Evolutionary conservation across 441 rosid species (phyloP).

Genomic region (Daphne laureola): DNA sequence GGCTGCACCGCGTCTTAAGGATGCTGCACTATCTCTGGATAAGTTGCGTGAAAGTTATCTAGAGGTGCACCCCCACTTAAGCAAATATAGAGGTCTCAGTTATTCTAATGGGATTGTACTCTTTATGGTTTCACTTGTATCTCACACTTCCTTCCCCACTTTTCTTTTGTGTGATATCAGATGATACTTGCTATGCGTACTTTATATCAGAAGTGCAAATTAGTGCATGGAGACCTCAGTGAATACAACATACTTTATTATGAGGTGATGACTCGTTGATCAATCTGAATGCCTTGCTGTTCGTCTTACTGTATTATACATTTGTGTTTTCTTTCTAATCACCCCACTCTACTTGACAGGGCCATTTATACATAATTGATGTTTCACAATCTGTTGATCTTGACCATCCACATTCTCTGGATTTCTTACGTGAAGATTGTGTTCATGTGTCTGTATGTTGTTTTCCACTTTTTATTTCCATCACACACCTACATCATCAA

Average conservation of each 20-base stretch:
- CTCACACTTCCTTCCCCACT: conserved; percentile 1
- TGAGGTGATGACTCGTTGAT: conserved; percentile 44
- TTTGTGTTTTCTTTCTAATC: background rate
- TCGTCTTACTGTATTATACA: background rate
- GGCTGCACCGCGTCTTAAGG: conserved; percentile 99
- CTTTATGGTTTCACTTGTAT: background rate
- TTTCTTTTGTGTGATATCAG: conserved; percentile 23
- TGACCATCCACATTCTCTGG: conserved; percentile 89
- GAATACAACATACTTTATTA: conserved; percentile 88
- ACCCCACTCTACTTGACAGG: conserved; percentile 36
- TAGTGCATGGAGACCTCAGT: conserved; percentile 96
- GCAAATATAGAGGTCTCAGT: background rate
- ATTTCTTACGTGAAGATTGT: conserved; percentile 87
- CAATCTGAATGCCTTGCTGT: background rate
- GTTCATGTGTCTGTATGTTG: conserved; percentile 76
- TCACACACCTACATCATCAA: background rate
- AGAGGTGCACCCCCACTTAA: conserved; percentile 44
- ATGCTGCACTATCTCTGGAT: conserved; percentile 79
- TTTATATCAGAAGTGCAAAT: conserved; percentile 84
- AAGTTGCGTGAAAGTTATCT: conserved; percentile 82
- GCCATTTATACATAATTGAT: conserved; percentile 82
- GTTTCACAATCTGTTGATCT: conserved; percentile 96
- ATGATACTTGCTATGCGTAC: conserved; percentile 68
- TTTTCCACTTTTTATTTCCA: background rate
- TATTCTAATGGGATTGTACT: no score